Base-by-base conservation (phyloP, 2,329 filamentous ascomycete species). In the Lecanosticta acicola region DNA sequence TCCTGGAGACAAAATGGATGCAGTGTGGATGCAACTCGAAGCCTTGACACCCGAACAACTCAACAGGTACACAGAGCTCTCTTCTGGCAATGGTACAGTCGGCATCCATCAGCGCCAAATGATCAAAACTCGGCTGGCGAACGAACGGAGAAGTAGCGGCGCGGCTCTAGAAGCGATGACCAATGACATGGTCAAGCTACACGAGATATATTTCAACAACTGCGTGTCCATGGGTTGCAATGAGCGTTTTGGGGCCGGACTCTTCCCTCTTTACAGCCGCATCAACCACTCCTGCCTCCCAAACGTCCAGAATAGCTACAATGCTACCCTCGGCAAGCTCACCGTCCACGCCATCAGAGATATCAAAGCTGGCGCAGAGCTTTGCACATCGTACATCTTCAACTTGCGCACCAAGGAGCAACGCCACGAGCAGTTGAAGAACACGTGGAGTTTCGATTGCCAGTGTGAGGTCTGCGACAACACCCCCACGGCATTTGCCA, bases 381-480 rank as follows among this genome's bases (percentile, higher is more conserved):
- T 64, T 3, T 39, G 50, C n/a, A 55, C 48, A 5, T 46, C 46
- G 5, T 62, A 62, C 45, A 56, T 51, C 18, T 42, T 43, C 50
- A 29, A 10, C 3, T 19, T 36, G 9, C 32, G 32, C 33, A 20
- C 42, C 40, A 41, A 47, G 8, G 20, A 45, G 1, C 43, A 57
- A 7, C 50, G 55, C 11, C 46, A 53, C 34, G 49, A 54, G 11
- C 35, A 41, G 10, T 48, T 61, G 7, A 42, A 47, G n/a, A 14
- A 34, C 3, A 38, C 49, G 33, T 63, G 60, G 45, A 56, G 53
- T 17, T 64, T 65, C 52, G 53, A 40, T 14, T 64, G 63, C 46
- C 34, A 46, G 2, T 65, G 63, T 32, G 18, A 21, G 5, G 53
- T 54, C 8, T 65, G 63, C 51, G 20, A 36, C 8, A 53, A 59